phyloP scores from a whole-genome alignment of 1,284 basidiomycete genomes.

The Rhodotorula sp. region DNA sequence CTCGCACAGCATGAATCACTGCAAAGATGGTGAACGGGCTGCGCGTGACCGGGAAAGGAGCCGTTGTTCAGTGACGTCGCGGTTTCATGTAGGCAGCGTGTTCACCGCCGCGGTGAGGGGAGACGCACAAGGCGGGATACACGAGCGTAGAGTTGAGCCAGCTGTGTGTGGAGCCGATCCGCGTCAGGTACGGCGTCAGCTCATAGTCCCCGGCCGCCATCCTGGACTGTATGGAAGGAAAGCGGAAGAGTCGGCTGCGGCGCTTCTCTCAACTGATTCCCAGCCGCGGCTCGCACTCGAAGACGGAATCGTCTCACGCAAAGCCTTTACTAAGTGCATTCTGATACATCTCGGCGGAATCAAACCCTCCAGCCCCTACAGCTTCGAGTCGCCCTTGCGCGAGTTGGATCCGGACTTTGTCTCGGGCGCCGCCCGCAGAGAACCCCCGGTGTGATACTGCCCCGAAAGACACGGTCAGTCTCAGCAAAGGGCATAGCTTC shows the following conservation, averaged over 20 bases:
- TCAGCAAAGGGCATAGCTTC: too few species aligned
- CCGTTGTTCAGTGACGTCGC: neutral
- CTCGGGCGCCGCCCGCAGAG: neutral
- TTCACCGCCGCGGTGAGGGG: neutral
- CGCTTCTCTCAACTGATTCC: neutral
- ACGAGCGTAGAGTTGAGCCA: constrained; percentile 19
- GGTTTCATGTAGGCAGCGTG: too few species aligned
- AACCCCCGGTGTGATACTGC: constrained; percentile 8
- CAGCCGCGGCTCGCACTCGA: neutral
- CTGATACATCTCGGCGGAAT: neutral
- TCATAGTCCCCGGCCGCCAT: constrained; percentile 21
- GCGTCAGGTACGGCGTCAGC: constrained; percentile 14
- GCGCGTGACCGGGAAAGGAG: neutral
- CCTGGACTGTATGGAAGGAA: neutral
- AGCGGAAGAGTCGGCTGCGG: neutral
- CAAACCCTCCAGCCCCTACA: neutral
- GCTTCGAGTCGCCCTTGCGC: neutral
- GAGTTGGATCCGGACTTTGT: neutral
- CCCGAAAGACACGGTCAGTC: neutral
- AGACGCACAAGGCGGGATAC: constrained; percentile 19
- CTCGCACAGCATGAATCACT: constrained; percentile 31
- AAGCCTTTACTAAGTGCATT: neutral
- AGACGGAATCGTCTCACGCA: neutral
- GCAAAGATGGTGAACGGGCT: constrained; percentile 40
- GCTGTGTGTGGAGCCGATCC: constrained; percentile 6